These are phyloP conservation scores for Trichoderma koningiopsis DNA, from an alignment of 2,329 filamentous ascomycete species.

Conservation along the genomic window DNA sequence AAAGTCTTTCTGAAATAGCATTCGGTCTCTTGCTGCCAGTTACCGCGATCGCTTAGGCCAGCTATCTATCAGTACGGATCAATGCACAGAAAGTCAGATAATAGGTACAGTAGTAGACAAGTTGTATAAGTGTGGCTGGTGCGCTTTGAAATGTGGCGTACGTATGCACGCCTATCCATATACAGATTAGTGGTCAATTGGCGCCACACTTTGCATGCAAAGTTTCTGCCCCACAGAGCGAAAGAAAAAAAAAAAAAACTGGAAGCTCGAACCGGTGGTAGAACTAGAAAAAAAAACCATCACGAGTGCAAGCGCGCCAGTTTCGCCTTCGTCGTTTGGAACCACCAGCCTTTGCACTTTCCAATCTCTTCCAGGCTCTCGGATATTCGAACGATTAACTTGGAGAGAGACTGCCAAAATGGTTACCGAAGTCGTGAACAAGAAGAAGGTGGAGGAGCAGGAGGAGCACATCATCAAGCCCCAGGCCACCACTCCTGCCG, in stretches of 20 bases:
- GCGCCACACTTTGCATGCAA: conserved; percentile 27
- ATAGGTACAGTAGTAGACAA: neutral
- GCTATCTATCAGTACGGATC: no score
- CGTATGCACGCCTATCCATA: neutral
- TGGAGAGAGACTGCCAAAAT: conserved; percentile 32
- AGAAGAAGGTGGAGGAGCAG: conserved; percentile 54
- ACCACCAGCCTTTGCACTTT: conserved; percentile 5
- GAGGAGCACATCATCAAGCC: conserved; percentile 90
- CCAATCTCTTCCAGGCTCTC: neutral
- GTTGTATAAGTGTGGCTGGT: conserved; percentile 19
- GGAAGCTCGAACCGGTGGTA: conserved; percentile 27
- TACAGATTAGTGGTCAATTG: conserved; percentile 18
- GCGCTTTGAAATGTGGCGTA: conserved; percentile 7
- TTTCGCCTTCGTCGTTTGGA: conserved; percentile 12
- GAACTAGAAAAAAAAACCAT: conserved; percentile 27
- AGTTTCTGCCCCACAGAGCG: conserved; percentile 29
- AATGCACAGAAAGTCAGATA: no score
- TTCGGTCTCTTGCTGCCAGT: neutral
- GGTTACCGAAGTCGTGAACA: conserved; percentile 51
- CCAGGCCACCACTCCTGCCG: conserved; percentile 72
- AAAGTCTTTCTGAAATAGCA: neutral
- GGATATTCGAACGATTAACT: conserved; percentile 14
- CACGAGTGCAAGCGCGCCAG: conserved; percentile 21
- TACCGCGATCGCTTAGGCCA: neutral
- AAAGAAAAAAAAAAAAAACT: conserved; percentile 30